A percentile compares a stretch with the other conserved stretches of the same genome.
Evolutionary conservation across 2,329 filamentous ascomycete species (phyloP).

Genomic region (Fusarium verticillioides): DNA sequence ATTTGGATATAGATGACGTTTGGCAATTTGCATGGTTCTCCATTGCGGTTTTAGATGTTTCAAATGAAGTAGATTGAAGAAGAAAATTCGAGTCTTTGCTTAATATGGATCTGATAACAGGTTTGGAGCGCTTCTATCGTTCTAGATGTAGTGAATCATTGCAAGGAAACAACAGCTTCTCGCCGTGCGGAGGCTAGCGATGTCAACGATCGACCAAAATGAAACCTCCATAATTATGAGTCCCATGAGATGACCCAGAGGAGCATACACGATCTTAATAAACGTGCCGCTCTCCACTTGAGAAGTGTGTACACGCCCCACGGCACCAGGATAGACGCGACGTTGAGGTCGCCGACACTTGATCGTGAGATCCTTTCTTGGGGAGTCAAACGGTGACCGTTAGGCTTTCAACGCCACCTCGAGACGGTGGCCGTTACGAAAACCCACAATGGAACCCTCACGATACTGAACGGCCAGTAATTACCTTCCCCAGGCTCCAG

Average conservation of each 20-base stretch:
- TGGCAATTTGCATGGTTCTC: not conserved
- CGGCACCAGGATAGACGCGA: conserved; percentile 8
- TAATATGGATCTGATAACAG: not conserved
- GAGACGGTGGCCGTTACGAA: conserved; percentile 35
- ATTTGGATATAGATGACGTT: not conserved
- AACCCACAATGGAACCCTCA: conserved; percentile 24
- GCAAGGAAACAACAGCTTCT: not conserved
- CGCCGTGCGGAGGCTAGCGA: not conserved
- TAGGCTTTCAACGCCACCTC: conserved; percentile 5
- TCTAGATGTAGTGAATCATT: not conserved
- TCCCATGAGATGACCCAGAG: not conserved
- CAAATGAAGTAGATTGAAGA: not conserved
- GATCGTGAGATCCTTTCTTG: conserved; percentile 24
- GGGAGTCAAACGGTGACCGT: conserved; percentile 32
- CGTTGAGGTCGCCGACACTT: not conserved
- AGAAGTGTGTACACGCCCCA: conserved; percentile 10
- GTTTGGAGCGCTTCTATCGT: not conserved
- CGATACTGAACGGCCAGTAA: not conserved
- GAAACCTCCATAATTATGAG: not conserved
- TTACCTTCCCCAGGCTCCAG: conserved; percentile 1
- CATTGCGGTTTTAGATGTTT: not conserved
- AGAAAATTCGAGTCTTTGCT: not conserved
- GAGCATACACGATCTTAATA: conserved; percentile 9
- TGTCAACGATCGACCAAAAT: not conserved
- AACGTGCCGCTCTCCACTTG: conserved; percentile 15